Base-by-base conservation (phyloP, 176 grass and related monocot genomes). In the Tillandsia leiboldiana region DNA sequence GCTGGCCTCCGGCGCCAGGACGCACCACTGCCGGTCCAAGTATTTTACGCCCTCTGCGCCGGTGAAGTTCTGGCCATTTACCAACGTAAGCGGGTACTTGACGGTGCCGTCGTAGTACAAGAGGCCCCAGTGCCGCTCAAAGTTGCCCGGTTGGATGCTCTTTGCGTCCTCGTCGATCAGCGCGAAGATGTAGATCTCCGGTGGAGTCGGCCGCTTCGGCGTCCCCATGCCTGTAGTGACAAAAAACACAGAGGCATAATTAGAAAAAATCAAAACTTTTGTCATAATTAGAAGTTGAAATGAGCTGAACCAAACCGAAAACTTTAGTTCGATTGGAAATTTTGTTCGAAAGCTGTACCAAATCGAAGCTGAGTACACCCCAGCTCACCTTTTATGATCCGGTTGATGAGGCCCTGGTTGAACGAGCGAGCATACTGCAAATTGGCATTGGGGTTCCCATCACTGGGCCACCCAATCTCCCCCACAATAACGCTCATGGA, bases 391-490 rank as follows among this genome's bases (percentile, higher is more conserved):
- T 86, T 49, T 12, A 71, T 2, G 20, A 99, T 77, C 63, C 89
- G 84, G 84, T 90, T 68, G 77, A 99, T 58, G 70, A 99, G 85
- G 0, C 95, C 95, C 84, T 99, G 90, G 82, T 99, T 99, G 87
- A 99, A 99, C 0, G 15, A 42, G 17, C 52, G 87, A 9, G 90
- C 86, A 66, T 65, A 72, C 51, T 73, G 51, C 0, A 10, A 0
- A 81, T 77, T 99, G 70, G 95, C 95, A 49, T 84, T 81, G 64
- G 67, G 63, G 75, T 90, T 82, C 65, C 95, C 84, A 77, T 99
- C 95, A 63, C 87, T 99, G 12, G 95, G 95, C 95, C 95, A 99
- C 0, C 95, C 90, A 26, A 99, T 99, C 89, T 99, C 95, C 22
- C 95, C 95, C 13, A 94, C 84, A 5, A 90, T 80, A 54, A 99